Conservation (phyloP, 2,329 filamentous ascomycete genomes). For the Proliferodiscus dingleyae region DNA sequence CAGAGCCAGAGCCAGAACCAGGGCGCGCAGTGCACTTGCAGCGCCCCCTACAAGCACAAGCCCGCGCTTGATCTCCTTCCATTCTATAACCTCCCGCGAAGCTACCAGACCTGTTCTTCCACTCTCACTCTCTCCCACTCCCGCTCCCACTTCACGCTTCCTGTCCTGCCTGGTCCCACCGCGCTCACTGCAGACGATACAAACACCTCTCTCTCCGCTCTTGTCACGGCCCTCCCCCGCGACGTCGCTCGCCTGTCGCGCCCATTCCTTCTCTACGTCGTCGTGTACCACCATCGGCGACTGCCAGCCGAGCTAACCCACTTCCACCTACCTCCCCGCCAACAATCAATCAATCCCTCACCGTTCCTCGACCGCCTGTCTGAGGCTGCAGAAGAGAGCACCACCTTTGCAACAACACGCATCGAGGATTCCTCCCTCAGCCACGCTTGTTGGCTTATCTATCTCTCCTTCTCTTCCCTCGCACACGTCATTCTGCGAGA, state of each 20-base stretch:
- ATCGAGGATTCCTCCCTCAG: conserved; percentile 17
- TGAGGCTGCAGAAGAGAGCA: conserved; percentile 21
- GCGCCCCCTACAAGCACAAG: too few relatives aligned
- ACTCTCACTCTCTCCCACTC: too few relatives aligned
- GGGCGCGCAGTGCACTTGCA: too few relatives aligned
- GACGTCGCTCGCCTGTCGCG: conserved; percentile 11
- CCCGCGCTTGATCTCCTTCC: too few relatives aligned
- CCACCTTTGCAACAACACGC: neutral
- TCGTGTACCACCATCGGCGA: conserved; percentile 23
- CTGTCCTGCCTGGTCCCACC: too few relatives aligned
- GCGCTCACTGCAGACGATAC: too few relatives aligned
- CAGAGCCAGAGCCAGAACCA: too few relatives aligned
- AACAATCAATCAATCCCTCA: conserved; percentile 15
- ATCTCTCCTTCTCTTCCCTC: conserved; percentile 6
- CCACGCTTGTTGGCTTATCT: conserved; percentile 14
- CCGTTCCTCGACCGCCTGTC: conserved; percentile 23
- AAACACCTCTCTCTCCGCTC: too few relatives aligned
- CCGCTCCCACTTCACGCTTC: too few relatives aligned
- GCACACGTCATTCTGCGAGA: conserved; percentile 11
- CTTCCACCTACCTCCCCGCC: conserved; percentile 1
- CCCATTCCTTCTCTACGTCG: conserved; percentile 9
- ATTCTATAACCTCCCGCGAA: too few relatives aligned
- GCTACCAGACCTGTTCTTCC: too few relatives aligned
- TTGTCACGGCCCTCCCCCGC: conserved; percentile 8
- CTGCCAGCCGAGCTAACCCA: conserved; percentile 23